phyloP scores from a whole-genome alignment of 768 basidiomycete genomes.

The Suillus weaverae region DNA sequence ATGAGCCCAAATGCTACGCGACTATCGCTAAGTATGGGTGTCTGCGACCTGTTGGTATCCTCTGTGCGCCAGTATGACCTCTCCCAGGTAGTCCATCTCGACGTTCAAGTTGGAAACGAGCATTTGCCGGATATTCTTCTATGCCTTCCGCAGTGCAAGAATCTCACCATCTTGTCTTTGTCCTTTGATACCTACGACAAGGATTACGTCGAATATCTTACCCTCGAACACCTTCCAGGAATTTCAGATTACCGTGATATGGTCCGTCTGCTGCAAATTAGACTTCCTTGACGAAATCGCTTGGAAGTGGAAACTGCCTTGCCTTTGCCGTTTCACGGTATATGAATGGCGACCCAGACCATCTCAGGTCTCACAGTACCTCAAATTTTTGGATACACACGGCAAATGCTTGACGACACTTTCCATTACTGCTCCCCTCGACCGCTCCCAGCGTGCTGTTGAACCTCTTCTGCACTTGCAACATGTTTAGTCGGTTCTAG shows the following conservation, averaged over 20 bases:
- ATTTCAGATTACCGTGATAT: background rate
- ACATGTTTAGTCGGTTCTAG: constrained; percentile 1
- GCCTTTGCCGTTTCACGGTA: background rate
- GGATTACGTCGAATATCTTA: background rate
- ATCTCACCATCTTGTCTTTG: constrained; percentile 2
- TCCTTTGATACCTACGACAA: background rate
- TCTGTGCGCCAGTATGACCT: background rate
- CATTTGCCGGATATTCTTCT: background rate
- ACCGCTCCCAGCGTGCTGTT: background rate
- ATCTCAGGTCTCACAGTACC: background rate
- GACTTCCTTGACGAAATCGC: background rate
- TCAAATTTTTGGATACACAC: constrained; percentile 1
- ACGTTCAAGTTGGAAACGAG: background rate
- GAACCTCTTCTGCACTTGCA: background rate
- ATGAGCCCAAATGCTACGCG: background rate
- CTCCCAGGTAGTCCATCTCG: constrained; percentile 2
- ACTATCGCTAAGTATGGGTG: background rate
- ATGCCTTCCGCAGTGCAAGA: background rate
- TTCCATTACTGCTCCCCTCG: background rate
- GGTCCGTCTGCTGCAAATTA: background rate
- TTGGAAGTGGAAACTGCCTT: background rate
- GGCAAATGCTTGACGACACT: background rate
- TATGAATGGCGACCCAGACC: background rate
- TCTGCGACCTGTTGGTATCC: background rate
- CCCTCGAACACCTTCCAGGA: constrained; percentile 1